Evolutionary conservation across 1,139 yeast species (phyloP), one percentile per base, ranked within the genome.

Genomic region (Nakaseomyces glabratus): DNA sequence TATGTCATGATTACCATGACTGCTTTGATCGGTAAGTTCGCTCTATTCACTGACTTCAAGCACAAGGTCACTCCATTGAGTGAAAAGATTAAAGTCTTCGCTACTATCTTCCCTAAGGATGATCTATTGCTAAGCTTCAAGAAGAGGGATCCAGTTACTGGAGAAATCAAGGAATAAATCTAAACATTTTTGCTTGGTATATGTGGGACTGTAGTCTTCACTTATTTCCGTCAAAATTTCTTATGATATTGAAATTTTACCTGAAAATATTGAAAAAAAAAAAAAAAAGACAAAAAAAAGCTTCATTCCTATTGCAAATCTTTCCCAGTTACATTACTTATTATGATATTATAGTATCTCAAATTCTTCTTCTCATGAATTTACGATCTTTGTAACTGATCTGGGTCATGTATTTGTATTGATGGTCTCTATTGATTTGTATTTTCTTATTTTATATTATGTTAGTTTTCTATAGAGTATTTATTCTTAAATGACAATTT

Each of bases 81-180:
- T 45, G 98, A 90, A 64, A 78, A 85, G 55, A 85, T 90, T 53
- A 84, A 86, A 56, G 97, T 90, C 25, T 90, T 90, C 60, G 98
- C 98, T 23, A 90, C 98, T 19, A 86, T 90, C 56, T 90, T 90
- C 82, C 98, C 98, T 22, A 77, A 84, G 60, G 98, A 90, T 62
- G 95, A 88, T 58, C 76, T 93, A 57, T 73, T 84, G 49, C 65
- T 90, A 59, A 68, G 76, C 52, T 88, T 88, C 69, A 68, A 70
- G 38, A 63, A 55, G 48, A 74, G 88, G 63, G 79, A 79, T 39
- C 66, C 66, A 42, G 40, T 58, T 24, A 51, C 59, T 22, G 61
- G 61, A 34, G 43, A 55, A 45, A 39, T 49, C 21, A 35, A 35
- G 22, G 52, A 50, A 37, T 50, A 36, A 37, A 23, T 22, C 11